phyloP scores from a whole-genome alignment of 805 yeast species.

The Nakazawaea pomicola region DNA sequence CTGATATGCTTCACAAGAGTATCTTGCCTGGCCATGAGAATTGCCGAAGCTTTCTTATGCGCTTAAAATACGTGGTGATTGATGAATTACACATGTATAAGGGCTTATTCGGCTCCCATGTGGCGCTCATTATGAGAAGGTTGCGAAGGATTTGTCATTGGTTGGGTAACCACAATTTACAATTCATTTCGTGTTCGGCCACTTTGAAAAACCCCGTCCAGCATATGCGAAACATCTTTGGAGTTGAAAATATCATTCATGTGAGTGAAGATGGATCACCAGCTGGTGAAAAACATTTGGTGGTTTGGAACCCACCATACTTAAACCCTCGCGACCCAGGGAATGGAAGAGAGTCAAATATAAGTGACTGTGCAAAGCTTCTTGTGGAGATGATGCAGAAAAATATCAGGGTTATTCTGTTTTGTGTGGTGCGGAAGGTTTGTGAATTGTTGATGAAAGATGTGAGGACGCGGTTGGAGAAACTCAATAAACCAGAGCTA shows the following conservation, averaged over 20 bases:
- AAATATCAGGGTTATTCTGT: constrained; percentile 78
- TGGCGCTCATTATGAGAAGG: constrained; percentile 78
- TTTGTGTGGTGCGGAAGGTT: constrained; percentile 79
- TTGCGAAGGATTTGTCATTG: constrained; percentile 57
- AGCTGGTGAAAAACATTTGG: constrained; percentile 64
- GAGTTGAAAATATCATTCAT: constrained; percentile 53
- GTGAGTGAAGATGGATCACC: constrained; percentile 86
- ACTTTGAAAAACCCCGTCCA: constrained; percentile 70
- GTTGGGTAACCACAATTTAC: constrained; percentile 47
- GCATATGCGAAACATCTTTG: constrained; percentile 74
- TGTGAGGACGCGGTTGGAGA: constrained; percentile 51
- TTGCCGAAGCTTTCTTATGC: constrained; percentile 67
- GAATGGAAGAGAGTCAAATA: constrained; percentile 63
- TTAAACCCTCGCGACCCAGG: constrained; percentile 52
- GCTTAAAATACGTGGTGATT: constrained; percentile 69
- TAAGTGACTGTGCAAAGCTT: constrained; percentile 71
- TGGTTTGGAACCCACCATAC: constrained; percentile 84
- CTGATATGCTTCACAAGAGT: constrained; percentile 87
- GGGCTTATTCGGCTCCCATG: constrained; percentile 92
- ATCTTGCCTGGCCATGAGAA: constrained; percentile 70
- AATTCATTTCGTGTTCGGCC: constrained; percentile 90
- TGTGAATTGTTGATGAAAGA: constrained; percentile 89
- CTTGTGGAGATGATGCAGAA: constrained; percentile 59
- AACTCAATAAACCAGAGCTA: constrained; percentile 38
- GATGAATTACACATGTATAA: constrained; percentile 85